Conservation (phyloP, 768 basidiomycete genomes). For the Daedalea quercina region DNA sequence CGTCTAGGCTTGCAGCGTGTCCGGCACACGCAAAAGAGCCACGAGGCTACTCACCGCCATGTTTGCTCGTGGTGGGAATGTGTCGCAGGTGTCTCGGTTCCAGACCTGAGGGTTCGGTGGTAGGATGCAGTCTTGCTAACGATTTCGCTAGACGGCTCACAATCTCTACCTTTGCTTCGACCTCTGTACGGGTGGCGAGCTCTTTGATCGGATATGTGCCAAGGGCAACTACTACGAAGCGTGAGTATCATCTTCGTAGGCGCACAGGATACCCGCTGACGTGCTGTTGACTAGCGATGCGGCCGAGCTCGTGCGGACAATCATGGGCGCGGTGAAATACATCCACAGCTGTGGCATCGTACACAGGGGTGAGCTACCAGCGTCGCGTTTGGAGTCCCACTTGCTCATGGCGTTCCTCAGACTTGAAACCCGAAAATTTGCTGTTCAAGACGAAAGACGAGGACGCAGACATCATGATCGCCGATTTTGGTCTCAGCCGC, state of each 20-base stretch:
- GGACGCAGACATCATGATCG: constrained; percentile 93
- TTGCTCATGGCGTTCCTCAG: constrained; percentile 28
- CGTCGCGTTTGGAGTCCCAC: background rate
- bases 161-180: constrained; percentile 95
- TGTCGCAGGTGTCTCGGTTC: too few species aligned
- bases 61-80: background rate
- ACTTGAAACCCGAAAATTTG: constrained; percentile 97
- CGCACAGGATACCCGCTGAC: constrained; percentile 14
- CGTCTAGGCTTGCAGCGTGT: background rate
- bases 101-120: too few species aligned
- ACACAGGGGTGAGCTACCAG: constrained; percentile 60
- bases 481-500: constrained; percentile 91
- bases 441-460: constrained; percentile 87
- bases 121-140: too few species aligned
- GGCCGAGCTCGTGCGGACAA: constrained; percentile 78
- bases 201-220: constrained; percentile 98
- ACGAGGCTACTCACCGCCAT: background rate
- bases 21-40: constrained; percentile 1
- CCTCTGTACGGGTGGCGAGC: constrained; percentile 93
- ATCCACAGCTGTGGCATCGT: constrained; percentile 91
- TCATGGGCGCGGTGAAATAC: constrained; percentile 83
- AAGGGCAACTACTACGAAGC: constrained; percentile 96
- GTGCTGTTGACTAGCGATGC: constrained; percentile 62
- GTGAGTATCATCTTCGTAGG: constrained; percentile 35
- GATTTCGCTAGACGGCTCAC: constrained; percentile 60